Evolutionary conservation across 139 green algal genomes (phyloP).

Genomic region (Coelastrella sp.): DNA sequence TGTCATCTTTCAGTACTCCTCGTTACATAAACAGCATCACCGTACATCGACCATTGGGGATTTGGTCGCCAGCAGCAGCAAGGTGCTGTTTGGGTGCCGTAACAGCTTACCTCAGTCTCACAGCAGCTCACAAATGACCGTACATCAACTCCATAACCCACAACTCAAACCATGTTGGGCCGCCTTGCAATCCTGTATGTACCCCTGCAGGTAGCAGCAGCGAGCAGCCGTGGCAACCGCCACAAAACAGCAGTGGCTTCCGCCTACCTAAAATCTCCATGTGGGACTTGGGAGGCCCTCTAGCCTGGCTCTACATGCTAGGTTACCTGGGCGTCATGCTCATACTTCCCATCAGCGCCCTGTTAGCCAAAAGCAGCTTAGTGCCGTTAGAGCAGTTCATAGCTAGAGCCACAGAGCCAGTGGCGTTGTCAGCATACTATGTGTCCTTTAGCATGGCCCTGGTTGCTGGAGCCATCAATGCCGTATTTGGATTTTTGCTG

Average conservation of each 20-base stretch:
- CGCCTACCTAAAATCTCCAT: slow-evolving; percentile 2
- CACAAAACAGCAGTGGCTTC: neutral
- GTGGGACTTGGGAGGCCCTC: slow-evolving; percentile 33
- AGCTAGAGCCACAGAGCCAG: slow-evolving; percentile 68
- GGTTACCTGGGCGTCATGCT: slow-evolving; percentile 75
- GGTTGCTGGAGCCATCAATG: slow-evolving; percentile 72
- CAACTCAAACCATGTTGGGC: too few relatives aligned
- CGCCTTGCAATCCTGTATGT: too few relatives aligned
- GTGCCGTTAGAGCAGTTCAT: slow-evolving; percentile 59
- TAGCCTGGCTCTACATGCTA: slow-evolving; percentile 67
- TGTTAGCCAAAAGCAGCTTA: slow-evolving; percentile 61
- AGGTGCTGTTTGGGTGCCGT: too few relatives aligned
- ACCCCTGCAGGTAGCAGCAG: slow-evolving; percentile 31
- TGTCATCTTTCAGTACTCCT: too few relatives aligned
- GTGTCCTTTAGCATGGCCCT: slow-evolving; percentile 74
- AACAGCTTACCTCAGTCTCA: too few relatives aligned
- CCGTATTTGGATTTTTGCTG: slow-evolving; percentile 81
- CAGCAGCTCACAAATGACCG: too few relatives aligned
- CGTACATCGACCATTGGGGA: too few relatives aligned
- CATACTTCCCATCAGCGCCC: slow-evolving; percentile 65
- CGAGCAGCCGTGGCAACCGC: slow-evolving; percentile 33
- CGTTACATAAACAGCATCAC: too few relatives aligned
- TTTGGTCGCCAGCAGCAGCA: too few relatives aligned
- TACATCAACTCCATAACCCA: too few relatives aligned
- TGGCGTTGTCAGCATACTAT: slow-evolving; percentile 78